Conservation (phyloP, 2,329 filamentous ascomycete genomes). For the Xylariales sp. region DNA sequence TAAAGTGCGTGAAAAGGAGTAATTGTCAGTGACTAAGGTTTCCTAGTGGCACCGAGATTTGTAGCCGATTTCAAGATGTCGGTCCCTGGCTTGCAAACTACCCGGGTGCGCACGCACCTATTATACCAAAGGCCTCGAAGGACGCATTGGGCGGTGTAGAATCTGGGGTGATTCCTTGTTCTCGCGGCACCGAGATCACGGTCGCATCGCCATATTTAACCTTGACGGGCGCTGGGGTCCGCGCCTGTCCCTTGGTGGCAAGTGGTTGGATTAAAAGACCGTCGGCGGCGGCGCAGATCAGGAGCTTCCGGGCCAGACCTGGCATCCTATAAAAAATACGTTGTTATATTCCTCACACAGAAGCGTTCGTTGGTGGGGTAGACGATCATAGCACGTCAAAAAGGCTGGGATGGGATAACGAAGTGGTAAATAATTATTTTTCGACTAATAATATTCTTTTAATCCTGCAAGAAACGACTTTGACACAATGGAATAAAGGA, state of each 20-base stretch:
- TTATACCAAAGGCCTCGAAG: conserved; percentile 70
- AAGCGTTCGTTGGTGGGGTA: conserved; percentile 11
- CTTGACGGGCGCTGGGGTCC: conserved; percentile 65
- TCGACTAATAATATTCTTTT: neutral
- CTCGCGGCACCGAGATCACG: conserved; percentile 58
- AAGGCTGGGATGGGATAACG: neutral
- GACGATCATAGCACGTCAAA: conserved; percentile 19
- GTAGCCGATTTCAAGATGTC: neutral
- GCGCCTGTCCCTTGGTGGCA: conserved; percentile 64
- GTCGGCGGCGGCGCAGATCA: conserved; percentile 84
- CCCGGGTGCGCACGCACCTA: conserved; percentile 57
- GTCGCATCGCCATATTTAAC: conserved; percentile 75
- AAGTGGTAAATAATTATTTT: neutral
- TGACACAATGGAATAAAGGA: neutral
- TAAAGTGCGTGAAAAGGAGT: conserved; percentile 52
- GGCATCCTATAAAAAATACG: conserved; percentile 63
- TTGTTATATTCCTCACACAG: conserved; percentile 29
- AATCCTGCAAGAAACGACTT: neutral
- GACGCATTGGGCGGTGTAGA: conserved; percentile 58
- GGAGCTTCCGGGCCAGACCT: conserved; percentile 79
- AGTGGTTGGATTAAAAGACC: conserved; percentile 84
- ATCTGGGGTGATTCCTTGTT: conserved; percentile 56
- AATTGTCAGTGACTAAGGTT: conserved; percentile 25
- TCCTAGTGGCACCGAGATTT: conserved; percentile 3
- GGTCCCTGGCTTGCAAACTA: neutral